A percentile compares a stretch with the other conserved stretches of the same genome.
These are phyloP conservation scores for Phytophthora syringae DNA, from an alignment of 352 stramenopile genomes.

Conservation along the genomic window DNA sequence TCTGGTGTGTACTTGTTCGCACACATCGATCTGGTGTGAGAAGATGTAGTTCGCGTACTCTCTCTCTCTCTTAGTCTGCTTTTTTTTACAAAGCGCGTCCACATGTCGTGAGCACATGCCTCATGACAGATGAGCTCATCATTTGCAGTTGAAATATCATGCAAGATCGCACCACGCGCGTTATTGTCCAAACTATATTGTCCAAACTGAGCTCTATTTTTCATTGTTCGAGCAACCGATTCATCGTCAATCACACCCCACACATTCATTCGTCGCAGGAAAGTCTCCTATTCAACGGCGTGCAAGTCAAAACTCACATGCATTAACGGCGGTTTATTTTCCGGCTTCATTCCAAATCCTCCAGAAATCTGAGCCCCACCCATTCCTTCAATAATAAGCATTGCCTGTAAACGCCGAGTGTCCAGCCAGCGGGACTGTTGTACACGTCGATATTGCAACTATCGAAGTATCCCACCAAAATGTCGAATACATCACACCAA, in stretches of 20 bases:
- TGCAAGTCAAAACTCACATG: conserved; percentile 1
- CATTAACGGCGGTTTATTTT: background rate
- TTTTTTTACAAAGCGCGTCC: background rate
- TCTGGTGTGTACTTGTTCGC: conserved; percentile 10
- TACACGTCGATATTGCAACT: too few relatives aligned
- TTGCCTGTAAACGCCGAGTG: too few relatives aligned
- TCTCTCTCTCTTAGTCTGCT: background rate
- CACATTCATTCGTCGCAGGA: background rate
- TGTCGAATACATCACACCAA: too few relatives aligned
- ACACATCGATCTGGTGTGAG: background rate
- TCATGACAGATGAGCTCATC: background rate
- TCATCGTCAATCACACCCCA: background rate
- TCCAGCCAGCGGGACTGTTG: too few relatives aligned
- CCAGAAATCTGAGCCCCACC: too few relatives aligned
- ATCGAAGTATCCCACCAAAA: too few relatives aligned
- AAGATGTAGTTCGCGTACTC: conserved; percentile 26
- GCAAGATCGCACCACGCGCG: background rate
- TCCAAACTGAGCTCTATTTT: background rate
- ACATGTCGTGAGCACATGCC: background rate
- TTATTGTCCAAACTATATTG: background rate
- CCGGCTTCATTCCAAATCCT: background rate
- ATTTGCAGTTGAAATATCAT: background rate
- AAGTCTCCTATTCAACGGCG: background rate
- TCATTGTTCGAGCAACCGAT: background rate
- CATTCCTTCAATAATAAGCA: too few relatives aligned